A percentile compares a stretch with the other conserved stretches of the same genome.
Conservation (phyloP, 495 filamentous ascomycete genomes). For the Hypoxylon fragiforme region DNA sequence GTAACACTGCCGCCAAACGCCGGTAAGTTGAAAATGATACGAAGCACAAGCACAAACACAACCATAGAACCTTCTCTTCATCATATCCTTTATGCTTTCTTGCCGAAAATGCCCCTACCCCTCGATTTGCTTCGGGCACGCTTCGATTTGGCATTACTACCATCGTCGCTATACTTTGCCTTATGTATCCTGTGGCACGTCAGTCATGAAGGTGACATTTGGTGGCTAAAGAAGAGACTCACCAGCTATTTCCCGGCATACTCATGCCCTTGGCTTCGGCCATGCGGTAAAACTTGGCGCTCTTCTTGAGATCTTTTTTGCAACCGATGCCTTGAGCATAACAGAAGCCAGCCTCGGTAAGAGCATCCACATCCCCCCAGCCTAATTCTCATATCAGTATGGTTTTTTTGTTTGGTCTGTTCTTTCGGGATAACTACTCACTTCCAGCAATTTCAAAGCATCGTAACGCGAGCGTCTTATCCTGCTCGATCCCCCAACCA, state of each 20-base stretch:
- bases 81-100: conserved; percentile 21
- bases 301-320: conserved; percentile 95
- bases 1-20: conserved; percentile 23
- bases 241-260: conserved; percentile 99
- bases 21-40: conserved; percentile 10
- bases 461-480: conserved; percentile 81
- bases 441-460: conserved; percentile 96
- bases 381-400: conserved; percentile 45
- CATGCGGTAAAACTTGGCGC: conserved; percentile 84
- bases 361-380: conserved; percentile 96
- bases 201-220: conserved; percentile 4
- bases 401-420: neutral
- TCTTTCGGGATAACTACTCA: conserved; percentile 43
- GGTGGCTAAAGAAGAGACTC: conserved; percentile 43
- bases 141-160: conserved; percentile 37
- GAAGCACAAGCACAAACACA: conserved; percentile 3
- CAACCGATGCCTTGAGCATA: conserved; percentile 83
- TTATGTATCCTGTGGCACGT: conserved; percentile 78
- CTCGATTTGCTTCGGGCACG: conserved; percentile 51
- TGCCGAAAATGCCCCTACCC: conserved; percentile 49
- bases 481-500: conserved; percentile 94
- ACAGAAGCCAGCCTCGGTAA: conserved; percentile 86
- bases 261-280: conserved; percentile 92
- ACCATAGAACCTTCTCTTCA: neutral
- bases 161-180: conserved; percentile 78